Evolutionary conservation across 768 basidiomycete genomes (phyloP).

Genomic region (Lentinus tigrinus): DNA sequence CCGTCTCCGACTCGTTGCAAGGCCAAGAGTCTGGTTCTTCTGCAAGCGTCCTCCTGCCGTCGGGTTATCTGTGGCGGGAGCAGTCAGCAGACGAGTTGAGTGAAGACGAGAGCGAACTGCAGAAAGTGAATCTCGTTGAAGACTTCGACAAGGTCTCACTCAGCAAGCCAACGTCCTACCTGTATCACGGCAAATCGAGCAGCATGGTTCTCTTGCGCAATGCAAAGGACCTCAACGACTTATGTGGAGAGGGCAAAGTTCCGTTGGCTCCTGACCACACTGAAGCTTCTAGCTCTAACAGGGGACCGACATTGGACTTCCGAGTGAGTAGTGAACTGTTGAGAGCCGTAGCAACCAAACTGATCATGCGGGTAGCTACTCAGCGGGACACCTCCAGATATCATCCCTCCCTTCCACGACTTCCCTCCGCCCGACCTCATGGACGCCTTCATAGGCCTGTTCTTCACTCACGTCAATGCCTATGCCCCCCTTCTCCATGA

Average conservation of each 20-base stretch:
- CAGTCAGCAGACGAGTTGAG: background rate
- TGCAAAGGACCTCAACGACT: background rate
- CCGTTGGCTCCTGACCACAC: background rate
- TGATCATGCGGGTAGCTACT: background rate
- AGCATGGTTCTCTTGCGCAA: background rate
- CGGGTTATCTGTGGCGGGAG: background rate
- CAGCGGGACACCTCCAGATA: background rate
- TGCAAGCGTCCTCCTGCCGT: background rate
- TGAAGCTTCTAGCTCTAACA: background rate
- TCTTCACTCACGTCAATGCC: slow-evolving; percentile 60
- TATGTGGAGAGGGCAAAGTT: background rate
- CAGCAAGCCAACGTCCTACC: background rate
- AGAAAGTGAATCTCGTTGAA: background rate
- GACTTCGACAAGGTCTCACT: background rate
- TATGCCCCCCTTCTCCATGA: slow-evolving; percentile 71
- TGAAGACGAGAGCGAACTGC: background rate
- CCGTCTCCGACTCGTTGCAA: no score
- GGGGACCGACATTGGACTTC: background rate
- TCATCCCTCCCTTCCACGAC: slow-evolving; percentile 22
- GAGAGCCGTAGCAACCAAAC: background rate
- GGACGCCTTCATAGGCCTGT: slow-evolving; percentile 53
- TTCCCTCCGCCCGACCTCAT: slow-evolving; percentile 57
- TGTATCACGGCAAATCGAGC: background rate
- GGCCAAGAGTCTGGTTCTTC: no score
- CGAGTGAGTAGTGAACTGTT: background rate